A percentile compares a stretch with the other conserved stretches of the same genome.
These are phyloP conservation scores for Fusarium cyanostomum DNA, from an alignment of 2,329 filamentous ascomycete genomes.

Conservation along the genomic window DNA sequence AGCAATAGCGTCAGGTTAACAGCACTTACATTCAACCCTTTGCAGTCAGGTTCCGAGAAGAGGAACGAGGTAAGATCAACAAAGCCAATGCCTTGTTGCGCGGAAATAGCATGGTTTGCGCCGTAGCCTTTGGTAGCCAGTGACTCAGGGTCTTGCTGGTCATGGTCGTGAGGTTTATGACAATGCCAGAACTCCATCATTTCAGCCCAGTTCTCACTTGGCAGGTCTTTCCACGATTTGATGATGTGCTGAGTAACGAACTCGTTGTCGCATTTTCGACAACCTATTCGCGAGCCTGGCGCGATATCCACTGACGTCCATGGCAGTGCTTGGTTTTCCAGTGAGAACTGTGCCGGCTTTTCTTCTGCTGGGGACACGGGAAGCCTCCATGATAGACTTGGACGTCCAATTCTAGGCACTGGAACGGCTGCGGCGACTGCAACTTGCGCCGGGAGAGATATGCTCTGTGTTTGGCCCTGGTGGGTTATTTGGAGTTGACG, in stretches of 20 bases:
- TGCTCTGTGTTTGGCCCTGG: conserved; percentile 46
- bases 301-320: conserved; percentile 66
- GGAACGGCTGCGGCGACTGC: conserved; percentile 49
- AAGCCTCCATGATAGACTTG: conserved; percentile 63
- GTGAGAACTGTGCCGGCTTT: conserved; percentile 40
- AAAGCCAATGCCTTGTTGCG: conserved; percentile 74
- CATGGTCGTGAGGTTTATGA: conserved; percentile 81
- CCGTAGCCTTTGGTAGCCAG: conserved; percentile 79
- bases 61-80: conserved; percentile 84
- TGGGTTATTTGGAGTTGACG: conserved; percentile 59
- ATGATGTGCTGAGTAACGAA: conserved; percentile 54
- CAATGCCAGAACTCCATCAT: conserved; percentile 99
- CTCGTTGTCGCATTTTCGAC: conserved; percentile 51
- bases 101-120: conserved; percentile 77
- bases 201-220: conserved; percentile 97
- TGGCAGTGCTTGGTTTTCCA: conserved; percentile 55
- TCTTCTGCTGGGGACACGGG: conserved; percentile 49
- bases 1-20: conserved; percentile 20
- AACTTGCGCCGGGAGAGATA: conserved; percentile 57
- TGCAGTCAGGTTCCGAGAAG: conserved; percentile 73
- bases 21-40: conserved; percentile 50
- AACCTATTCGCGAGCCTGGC: conserved; percentile 52
- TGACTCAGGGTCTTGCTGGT: conserved; percentile 55
- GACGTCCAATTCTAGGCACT: conserved; percentile 45
- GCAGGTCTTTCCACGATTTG: conserved; percentile 85